phyloP scores from a whole-genome alignment of 140 eudicot species.

The Erigeron philadelphicus region DNA sequence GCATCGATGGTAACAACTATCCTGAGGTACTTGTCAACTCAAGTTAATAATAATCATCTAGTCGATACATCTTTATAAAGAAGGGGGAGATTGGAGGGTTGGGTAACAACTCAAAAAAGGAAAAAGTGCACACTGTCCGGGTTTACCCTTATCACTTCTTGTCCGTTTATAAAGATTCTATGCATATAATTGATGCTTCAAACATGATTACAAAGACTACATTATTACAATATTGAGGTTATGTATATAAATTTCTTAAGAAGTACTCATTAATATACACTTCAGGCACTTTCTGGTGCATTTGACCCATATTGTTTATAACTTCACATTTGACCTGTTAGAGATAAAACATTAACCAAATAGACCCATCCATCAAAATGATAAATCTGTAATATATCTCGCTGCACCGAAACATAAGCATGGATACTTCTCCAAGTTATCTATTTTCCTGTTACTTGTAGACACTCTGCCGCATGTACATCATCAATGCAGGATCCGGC shows the following conservation, averaged over 20 bases:
- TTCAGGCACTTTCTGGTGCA: background rate
- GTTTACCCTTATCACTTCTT: background rate
- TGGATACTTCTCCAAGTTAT: background rate
- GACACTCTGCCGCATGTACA: conserved; percentile 97
- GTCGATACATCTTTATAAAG: background rate
- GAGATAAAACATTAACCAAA: background rate
- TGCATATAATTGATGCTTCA: background rate
- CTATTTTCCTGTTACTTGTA: conserved; percentile 24
- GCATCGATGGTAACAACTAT: conserved; percentile 84
- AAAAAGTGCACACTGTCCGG: no score
- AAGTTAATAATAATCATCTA: background rate
- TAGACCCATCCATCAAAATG: background rate
- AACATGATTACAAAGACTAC: background rate
- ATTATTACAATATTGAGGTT: background rate
- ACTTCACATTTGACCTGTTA: background rate
- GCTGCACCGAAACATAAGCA: background rate
- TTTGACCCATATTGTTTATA: background rate
- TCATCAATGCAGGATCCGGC: conserved; percentile 97
- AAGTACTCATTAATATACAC: background rate
- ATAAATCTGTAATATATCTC: no score
- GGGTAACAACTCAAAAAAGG: background rate
- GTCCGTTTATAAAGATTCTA: background rate
- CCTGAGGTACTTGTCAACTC: conserved; percentile 65
- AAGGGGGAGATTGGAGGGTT: background rate
- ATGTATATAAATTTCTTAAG: no score